Base-by-base conservation (phyloP, 148 eudicot species). In the Dianthus caryophyllus region DNA sequence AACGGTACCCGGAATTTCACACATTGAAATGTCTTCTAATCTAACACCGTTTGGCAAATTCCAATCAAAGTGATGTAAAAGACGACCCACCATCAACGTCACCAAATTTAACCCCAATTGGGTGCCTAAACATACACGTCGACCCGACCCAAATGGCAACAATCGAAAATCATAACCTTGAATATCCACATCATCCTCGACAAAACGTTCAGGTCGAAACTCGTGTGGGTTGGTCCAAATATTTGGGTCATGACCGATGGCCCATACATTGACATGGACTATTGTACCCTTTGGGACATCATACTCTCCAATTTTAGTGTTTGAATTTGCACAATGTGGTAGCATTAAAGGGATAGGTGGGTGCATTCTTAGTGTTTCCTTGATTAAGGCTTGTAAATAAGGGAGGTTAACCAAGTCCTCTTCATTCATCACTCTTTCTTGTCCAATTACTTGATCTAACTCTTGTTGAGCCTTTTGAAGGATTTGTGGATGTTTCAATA, bases 381-480 rank as follows among this genome's bases (percentile, higher is more conserved):
- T 87, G 60, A 79, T 79, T 17, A 87, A 61, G 18, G 74, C 75
- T 58, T 76, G 85, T 43, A 87, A 70, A 76, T 83, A 87, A 16
- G 89, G 87, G 39, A 88, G 84, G 71, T 61, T 77, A 27, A 82
- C 61, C 72, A 88, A 55, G 73, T 88, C 96, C 1, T 80, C 58
- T 70, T 88, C 91, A 13, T 75, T 80, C 85, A 86, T 74, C 25
- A 84, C 67, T 26, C 91, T 75, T 38, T 82, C 83, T 9, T 33
- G 55, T 24, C 89, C 91, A 0, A 88, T 27, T 12, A 77, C 77
- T 4, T 75, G 77, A 55, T 84, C 84, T 0, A 84, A 74, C 64
- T 88, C 96, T n/a, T 86, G 83, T 68, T 88, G 96, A 20, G 84
- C 85, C 74, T 88, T 88, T 14, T 83, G 78, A 41, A 86, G 85